Evolutionary conservation across 2,329 filamentous ascomycete genomes (phyloP).

Genomic region (Fusarium robinianum): DNA sequence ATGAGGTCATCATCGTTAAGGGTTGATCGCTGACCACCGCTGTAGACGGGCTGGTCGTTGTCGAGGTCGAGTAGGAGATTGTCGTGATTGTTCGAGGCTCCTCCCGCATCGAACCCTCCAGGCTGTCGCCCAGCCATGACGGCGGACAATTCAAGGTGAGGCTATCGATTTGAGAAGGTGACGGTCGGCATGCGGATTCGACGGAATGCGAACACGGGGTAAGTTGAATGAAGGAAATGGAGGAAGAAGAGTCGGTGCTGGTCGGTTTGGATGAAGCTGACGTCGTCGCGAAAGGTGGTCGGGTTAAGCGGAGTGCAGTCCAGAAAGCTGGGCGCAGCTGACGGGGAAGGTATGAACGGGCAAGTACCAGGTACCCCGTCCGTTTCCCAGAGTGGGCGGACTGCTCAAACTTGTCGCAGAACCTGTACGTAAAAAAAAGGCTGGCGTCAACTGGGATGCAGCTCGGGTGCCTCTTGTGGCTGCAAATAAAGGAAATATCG

Average conservation of each 20-base stretch:
- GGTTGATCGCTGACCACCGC: constrained; percentile 75
- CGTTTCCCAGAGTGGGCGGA: no score
- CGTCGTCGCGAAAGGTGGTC: constrained; percentile 22
- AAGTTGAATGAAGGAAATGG: constrained; percentile 1
- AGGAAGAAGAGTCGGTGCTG: constrained; percentile 1
- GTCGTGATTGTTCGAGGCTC: constrained; percentile 53
- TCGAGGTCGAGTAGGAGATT: constrained; percentile 76
- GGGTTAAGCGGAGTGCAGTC: constrained; percentile 22
- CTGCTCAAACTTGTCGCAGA: no score
- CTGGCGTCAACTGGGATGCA: no score
- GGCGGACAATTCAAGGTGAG: constrained; percentile 46
- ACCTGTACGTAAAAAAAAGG: no score
- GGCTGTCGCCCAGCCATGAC: constrained; percentile 65
- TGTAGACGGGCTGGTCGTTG: constrained; percentile 72
- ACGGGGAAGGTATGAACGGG: no score
- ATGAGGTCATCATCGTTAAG: constrained; percentile 81
- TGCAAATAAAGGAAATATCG: no score
- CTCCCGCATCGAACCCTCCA: constrained; percentile 54
- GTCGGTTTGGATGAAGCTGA: constrained; percentile 6
- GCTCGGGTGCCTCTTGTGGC: no score
- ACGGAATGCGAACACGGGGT: constrained; percentile 16
- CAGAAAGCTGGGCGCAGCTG: constrained; percentile 31
- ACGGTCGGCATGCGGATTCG: constrained; percentile 42
- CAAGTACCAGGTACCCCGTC: no score
- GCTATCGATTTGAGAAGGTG: constrained; percentile 37